Percentiles rank a stretch among this genome's conserved stretches.
These are phyloP conservation scores for Exserohilum turcica DNA, from an alignment of 2,329 filamentous ascomycete species.

Conservation along the genomic window DNA sequence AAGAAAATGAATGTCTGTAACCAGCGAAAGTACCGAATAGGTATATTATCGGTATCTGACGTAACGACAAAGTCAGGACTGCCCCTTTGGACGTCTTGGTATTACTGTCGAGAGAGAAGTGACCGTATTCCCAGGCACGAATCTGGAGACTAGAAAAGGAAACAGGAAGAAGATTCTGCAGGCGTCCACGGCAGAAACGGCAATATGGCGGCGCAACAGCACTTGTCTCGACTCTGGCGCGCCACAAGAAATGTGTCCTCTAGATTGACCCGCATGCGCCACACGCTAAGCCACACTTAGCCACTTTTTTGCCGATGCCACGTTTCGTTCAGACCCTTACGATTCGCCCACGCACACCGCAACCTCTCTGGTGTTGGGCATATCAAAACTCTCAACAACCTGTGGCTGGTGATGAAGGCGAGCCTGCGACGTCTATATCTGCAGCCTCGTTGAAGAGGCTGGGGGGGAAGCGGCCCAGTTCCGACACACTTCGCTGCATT, in stretches of 20 bases:
- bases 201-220: constrained; percentile 14
- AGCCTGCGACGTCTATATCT: neutral
- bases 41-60: constrained; percentile 5
- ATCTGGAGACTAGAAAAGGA: constrained; percentile 2
- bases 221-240: constrained; percentile 13
- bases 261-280: constrained; percentile 15
- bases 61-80: constrained; percentile 2
- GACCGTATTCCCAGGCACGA: constrained; percentile 7
- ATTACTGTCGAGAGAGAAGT: neutral
- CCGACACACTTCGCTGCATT: neutral
- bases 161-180: constrained; percentile 11
- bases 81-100: neutral
- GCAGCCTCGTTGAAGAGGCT: neutral
- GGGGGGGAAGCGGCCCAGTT: constrained; percentile 3
- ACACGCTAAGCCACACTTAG: constrained; percentile 14
- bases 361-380: neutral
- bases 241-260: constrained; percentile 19
- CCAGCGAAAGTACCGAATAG: neutral
- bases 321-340: constrained; percentile 4
- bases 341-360: neutral
- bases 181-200: constrained; percentile 11
- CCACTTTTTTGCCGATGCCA: constrained; percentile 10
- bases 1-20: constrained; percentile 1
- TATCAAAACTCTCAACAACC: neutral
- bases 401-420: neutral